phyloP scores from a whole-genome alignment of 768 basidiomycete species.

The Boletus sp. region DNA sequence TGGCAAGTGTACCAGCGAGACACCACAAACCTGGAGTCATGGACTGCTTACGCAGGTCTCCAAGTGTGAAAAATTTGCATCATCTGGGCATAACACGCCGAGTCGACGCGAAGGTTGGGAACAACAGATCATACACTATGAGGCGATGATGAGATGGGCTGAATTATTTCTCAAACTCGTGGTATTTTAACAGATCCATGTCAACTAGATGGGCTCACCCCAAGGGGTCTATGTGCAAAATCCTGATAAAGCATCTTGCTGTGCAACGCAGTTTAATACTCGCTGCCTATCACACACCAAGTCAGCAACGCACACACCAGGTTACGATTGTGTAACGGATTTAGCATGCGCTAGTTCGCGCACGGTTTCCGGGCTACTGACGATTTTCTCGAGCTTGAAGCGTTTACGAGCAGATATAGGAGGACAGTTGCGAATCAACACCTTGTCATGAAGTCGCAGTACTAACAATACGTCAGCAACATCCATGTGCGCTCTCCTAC shows the following conservation, averaged over 20 bases:
- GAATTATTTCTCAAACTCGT: conserved; percentile 4
- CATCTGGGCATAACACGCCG: conserved; percentile 36
- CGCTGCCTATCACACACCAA: background rate
- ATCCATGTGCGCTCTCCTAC: background rate
- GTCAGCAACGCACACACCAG: background rate
- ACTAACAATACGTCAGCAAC: conserved; percentile 36
- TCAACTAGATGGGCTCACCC: conserved; percentile 17
- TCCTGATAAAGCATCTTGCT: background rate
- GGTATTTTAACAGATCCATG: conserved; percentile 11
- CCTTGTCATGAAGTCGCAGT: conserved; percentile 66
- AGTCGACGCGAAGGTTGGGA: background rate
- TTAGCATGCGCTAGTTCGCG: conserved; percentile 39
- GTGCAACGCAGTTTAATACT: background rate
- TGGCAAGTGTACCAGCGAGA: conserved; percentile 42
- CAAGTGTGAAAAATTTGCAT: conserved; percentile 38
- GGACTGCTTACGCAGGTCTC: conserved; percentile 36
- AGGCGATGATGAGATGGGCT: background rate
- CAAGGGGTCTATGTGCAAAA: background rate
- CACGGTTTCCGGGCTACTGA: conserved; percentile 68
- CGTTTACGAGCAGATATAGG: conserved; percentile 78
- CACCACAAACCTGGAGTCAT: conserved; percentile 40
- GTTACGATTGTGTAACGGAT: background rate
- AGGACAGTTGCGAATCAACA: conserved; percentile 78
- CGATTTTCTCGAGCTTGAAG: conserved; percentile 65
- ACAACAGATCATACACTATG: background rate